Conservation (phyloP, 2,329 filamentous ascomycete genomes). For the Botrytis byssoidea region DNA sequence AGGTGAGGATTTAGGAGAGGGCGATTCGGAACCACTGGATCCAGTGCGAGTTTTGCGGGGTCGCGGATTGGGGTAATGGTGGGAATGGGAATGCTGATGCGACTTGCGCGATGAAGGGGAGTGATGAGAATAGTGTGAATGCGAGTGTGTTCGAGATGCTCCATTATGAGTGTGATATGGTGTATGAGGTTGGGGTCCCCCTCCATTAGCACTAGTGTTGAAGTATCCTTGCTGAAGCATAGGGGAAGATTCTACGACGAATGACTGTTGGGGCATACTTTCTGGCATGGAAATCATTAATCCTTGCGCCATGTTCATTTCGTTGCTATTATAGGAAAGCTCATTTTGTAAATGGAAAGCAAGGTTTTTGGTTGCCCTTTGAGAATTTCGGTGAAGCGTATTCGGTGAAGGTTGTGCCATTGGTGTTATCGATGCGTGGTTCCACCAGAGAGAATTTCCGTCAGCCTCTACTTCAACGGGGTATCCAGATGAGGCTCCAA, state of each 20-base stretch:
- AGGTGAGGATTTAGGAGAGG: slow-evolving; percentile 22
- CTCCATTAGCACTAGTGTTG: background rate
- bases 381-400: slow-evolving; percentile 31
- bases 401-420: slow-evolving; percentile 35
- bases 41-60: slow-evolving; percentile 19
- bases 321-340: slow-evolving; percentile 30
- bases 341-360: slow-evolving; percentile 37
- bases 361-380: slow-evolving; percentile 34
- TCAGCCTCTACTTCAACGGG: slow-evolving; percentile 25
- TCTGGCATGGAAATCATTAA: slow-evolving; percentile 38
- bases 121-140: slow-evolving; percentile 20
- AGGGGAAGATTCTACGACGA: slow-evolving; percentile 28
- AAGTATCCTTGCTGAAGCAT: slow-evolving; percentile 29
- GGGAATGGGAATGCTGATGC: background rate
- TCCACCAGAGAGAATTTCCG: slow-evolving; percentile 35
- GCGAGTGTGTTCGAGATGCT: slow-evolving; percentile 16
- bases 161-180: slow-evolving; percentile 14
- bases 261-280: slow-evolving; percentile 27
- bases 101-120: slow-evolving; percentile 19
- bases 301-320: slow-evolving; percentile 28
- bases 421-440: slow-evolving; percentile 32
- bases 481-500: slow-evolving; percentile 22
- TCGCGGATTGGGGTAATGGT: background rate
- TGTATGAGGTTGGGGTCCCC: slow-evolving; percentile 17
- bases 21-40: slow-evolving; percentile 26